Evolutionary conservation across 768 basidiomycete genomes (phyloP), one percentile per base, ranked within the genome.

Genomic region (Bullera alba): DNA sequence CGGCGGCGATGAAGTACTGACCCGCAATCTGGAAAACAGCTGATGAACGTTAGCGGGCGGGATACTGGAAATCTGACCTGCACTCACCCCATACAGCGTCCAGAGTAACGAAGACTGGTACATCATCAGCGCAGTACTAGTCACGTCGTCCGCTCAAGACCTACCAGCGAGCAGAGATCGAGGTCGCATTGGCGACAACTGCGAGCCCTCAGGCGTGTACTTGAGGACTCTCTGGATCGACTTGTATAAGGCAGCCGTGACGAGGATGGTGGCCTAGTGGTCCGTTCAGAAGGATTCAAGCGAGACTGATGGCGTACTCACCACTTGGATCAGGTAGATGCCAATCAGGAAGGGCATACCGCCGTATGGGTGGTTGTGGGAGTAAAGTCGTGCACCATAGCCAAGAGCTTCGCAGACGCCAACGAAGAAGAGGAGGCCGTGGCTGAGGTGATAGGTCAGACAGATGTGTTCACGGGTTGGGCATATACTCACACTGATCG

Each of bases 231-330:
- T 30, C 38, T 60, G 56, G 30, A 64, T 44, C 28, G 51, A 50
- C 38, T 64, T 64, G 52, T 64, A 64, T 4, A 64, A 14, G 2
- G 48, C 50, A 22, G 62, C 62, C 16, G 57, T 51, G 46, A 64
- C 29, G 42, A 64, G 54, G 51, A 64, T 60, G n/a, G 59, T 61
- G n/a, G 56, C 58, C 58, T 60, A 27, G 14, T n/a, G 23, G n/a
- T 41, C 10, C 25, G n/a, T 8, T 41, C 42, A 38, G 15, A 35
- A 44, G 42, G 21, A 22, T 2, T 16, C 16, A 15, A 17, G n/a
- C 15, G 28, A 17, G 32, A 34, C 8, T 34, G 32, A 34, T 34
- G 32, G 32, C 32, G n/a, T 10, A 54, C 58, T 45, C 22, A 57
- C 59, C 21, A 58, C 29, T 26, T 64, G 59, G 32, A 64, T 44